These are phyloP conservation scores for Collybiopsis confluens DNA, from an alignment of 768 basidiomycete genomes.

Conservation along the genomic window DNA sequence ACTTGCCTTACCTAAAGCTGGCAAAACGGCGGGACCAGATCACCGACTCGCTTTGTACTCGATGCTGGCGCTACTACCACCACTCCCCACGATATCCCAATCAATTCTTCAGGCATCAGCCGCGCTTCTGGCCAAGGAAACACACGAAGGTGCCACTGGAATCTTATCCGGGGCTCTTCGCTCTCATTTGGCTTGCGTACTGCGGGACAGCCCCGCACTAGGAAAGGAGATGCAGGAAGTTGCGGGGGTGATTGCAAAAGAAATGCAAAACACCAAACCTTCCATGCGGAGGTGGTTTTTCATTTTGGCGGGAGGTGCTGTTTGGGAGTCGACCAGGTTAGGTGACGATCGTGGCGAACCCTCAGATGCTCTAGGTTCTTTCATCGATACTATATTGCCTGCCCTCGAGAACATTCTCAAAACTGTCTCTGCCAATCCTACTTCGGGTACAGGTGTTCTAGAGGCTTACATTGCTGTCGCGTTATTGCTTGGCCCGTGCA, in stretches of 20 bases:
- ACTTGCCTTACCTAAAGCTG: constrained; percentile 67
- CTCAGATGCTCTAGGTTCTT: constrained; percentile 39
- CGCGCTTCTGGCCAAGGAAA: constrained; percentile 62
- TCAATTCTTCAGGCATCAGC: constrained; percentile 42
- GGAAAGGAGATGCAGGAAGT: constrained; percentile 31
- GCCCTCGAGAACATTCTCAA: constrained; percentile 72
- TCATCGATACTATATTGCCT: constrained; percentile 53
- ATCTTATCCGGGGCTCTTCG: constrained; percentile 53
- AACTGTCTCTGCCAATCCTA: constrained; percentile 53
- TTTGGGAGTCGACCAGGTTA: constrained; percentile 33
- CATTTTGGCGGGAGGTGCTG: constrained; percentile 53
- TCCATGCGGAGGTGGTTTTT: constrained; percentile 56
- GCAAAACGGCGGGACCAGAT: constrained; percentile 85
- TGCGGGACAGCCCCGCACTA: constrained; percentile 38
- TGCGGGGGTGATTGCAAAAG: constrained; percentile 54
- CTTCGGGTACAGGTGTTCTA: constrained; percentile 52
- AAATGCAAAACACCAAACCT: constrained; percentile 68
- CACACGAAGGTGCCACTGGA: constrained; percentile 60
- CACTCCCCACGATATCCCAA: constrained; percentile 37
- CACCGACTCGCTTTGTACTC: constrained; percentile 79
- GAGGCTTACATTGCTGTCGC: constrained; percentile 83
- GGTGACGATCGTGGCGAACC: constrained; percentile 16
- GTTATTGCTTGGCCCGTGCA: constrained; percentile 59
- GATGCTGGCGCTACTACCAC: constrained; percentile 58
- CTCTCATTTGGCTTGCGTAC: constrained; percentile 52